A percentile compares a stretch with the other conserved stretches of the same genome.
Conservation (phyloP, 345 rosid species). For the Anastatica hierochuntica region DNA sequence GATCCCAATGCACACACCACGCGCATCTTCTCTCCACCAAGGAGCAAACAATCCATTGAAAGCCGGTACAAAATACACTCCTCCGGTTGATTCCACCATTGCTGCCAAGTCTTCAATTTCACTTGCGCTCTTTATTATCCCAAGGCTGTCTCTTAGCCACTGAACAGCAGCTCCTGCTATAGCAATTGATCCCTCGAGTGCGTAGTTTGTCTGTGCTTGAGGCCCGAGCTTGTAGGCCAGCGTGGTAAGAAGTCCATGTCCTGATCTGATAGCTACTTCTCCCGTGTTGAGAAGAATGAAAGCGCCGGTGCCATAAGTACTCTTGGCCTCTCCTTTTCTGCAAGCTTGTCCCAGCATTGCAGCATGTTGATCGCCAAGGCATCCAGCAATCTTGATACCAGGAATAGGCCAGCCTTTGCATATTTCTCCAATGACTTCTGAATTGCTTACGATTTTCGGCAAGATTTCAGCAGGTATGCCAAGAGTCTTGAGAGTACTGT, state of each 20-base stretch:
- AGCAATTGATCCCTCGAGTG: conserved; percentile 91
- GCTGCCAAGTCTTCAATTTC: conserved; percentile 72
- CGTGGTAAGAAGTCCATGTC: conserved; percentile 78
- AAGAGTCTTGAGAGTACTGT: conserved; percentile 37
- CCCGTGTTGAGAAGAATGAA: conserved; percentile 95
- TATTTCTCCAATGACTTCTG: conserved; percentile 72
- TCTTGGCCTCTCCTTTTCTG: conserved; percentile 79
- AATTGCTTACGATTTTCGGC: conserved; percentile 74
- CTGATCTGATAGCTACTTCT: conserved; percentile 44
- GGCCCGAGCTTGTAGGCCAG: conserved; percentile 86
- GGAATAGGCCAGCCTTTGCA: conserved; percentile 77
- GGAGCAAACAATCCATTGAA: conserved; percentile 94
- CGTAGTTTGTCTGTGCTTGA: conserved; percentile 64
- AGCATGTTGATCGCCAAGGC: conserved; percentile 95
- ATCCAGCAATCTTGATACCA: conserved; percentile 75
- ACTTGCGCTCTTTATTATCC: conserved; percentile 48
- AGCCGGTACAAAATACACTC: conserved; percentile 96
- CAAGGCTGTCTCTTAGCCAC: conserved; percentile 90
- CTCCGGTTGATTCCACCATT: conserved; percentile 62
- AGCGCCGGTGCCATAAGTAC: conserved; percentile 94
- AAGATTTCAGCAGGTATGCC: conserved; percentile 51
- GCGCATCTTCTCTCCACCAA: conserved; percentile 97
- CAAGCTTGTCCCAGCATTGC: conserved; percentile 97
- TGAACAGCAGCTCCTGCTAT: conserved; percentile 98
- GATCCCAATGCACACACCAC: conserved; percentile 82